Evolutionary conservation across 495 filamentous ascomycete species (phyloP).

Genomic region (Annulohypoxylon bovei): DNA sequence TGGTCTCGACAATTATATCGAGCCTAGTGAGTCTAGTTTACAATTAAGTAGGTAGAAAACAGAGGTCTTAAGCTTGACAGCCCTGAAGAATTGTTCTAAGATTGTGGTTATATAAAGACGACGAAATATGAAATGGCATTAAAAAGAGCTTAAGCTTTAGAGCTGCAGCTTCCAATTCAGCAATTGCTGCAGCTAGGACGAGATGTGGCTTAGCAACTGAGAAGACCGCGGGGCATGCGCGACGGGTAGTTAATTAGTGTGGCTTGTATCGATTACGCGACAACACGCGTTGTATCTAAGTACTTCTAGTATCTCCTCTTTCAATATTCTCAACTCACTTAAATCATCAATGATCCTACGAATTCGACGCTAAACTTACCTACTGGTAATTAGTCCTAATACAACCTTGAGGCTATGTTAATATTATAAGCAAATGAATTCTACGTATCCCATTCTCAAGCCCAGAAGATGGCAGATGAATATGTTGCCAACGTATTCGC

Average conservation of each 20-base stretch:
- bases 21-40: background rate
- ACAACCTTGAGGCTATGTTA: background rate
- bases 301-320: background rate
- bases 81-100: background rate
- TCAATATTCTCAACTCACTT: background rate
- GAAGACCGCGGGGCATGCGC: background rate
- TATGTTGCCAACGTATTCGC: slow-evolving; percentile 71
- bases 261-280: background rate
- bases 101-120: background rate
- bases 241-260: background rate
- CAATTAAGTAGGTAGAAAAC: background rate
- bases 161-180: background rate
- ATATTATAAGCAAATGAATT: slow-evolving; percentile 27
- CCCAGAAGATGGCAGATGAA: slow-evolving; percentile 55
- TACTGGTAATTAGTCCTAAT: background rate
- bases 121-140: background rate
- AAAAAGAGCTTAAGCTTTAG: slow-evolving; percentile 1
- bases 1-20: background rate
- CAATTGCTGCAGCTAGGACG: slow-evolving; percentile 1
- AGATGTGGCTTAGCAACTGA: slow-evolving; percentile 21
- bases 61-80: too few relatives aligned
- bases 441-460: background rate
- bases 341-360: background rate
- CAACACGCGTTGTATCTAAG: background rate
- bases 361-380: background rate